These are phyloP conservation scores for Capsella rubella DNA, from an alignment of 441 rosid species.

Conservation along the genomic window DNA sequence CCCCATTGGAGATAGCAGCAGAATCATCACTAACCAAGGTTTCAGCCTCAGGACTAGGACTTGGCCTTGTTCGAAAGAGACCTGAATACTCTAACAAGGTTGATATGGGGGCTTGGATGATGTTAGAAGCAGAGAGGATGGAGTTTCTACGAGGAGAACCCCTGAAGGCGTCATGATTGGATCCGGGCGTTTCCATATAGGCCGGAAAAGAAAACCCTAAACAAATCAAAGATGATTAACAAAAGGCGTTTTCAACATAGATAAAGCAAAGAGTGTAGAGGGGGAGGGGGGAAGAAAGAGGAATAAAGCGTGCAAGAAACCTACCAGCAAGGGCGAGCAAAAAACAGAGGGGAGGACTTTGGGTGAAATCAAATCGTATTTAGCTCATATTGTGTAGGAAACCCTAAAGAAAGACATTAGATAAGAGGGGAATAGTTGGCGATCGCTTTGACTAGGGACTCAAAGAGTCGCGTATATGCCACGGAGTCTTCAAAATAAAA, in stretches of 20 bases:
- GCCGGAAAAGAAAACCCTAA: constrained; percentile 62
- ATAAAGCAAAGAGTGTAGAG: constrained; percentile 13
- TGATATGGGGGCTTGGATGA: constrained; percentile 89
- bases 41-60: constrained; percentile 61
- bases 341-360: constrained; percentile 48
- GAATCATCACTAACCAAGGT: constrained; percentile 59
- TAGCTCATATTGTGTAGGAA: constrained; percentile 33
- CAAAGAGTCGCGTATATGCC: constrained; percentile 22
- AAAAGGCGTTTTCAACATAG: constrained; percentile 23
- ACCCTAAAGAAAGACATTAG: constrained; percentile 27
- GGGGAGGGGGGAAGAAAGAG: constrained; percentile 1
- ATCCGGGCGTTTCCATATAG: constrained; percentile 74
- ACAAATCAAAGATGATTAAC: constrained; percentile 27
- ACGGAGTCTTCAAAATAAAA: constrained; percentile 2
- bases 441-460: constrained; percentile 31
- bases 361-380: constrained; percentile 29
- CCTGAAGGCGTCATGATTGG: constrained; percentile 66
- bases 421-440: constrained; percentile 5
- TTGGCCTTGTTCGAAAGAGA: constrained; percentile 66
- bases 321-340: constrained; percentile 71
- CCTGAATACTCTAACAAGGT: constrained; percentile 94
- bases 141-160: constrained; percentile 72
- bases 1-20: constrained; percentile 56
- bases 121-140: constrained; percentile 75
- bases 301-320: neutral